Evolutionary conservation across 2,329 filamentous ascomycete species (phyloP), one percentile per base, ranked within the genome.

Genomic region (Aureobasidium sp.): DNA sequence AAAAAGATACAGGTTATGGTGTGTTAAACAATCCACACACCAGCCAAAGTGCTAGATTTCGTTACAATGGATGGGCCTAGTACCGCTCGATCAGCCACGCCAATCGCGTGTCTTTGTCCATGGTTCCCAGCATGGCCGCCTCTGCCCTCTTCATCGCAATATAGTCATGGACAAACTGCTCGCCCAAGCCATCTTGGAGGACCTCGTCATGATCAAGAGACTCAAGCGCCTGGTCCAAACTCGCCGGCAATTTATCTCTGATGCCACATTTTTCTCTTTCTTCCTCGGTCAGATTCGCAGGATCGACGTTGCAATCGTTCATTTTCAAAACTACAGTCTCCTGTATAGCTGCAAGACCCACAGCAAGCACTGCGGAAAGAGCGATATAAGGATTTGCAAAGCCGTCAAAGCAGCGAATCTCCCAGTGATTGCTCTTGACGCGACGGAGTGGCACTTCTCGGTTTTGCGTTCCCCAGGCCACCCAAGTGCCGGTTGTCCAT

Each of bases 381-480:
- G 79, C 84, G 1, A 94, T 68, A 63, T 93, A 94, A 51, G 83
- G 79, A 63, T 94, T 94, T 3, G 87, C 85, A 16, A 89, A 69
- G 0, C 88, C 88, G 62, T 94, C 88, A n/a, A 91, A 63, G 52
- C 79, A 81, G 63, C 88, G 85, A 19, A 94, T 61, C 68, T 94
- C 88, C 85, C 87, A 94, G 62, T 88, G 84, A 17, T 80, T 81
- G 2, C 67, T 71, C 3, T 72, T 71, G 4, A 89, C 78, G 64
- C 85, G 83, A 11, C 88, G 79, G 8, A 94, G 72, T 0, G 88
- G 84, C 4, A 81, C 75, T 70, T 91, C 86, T 16, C 86, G 81
- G 66, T 93, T 93, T 68, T 93, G 83, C 4, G 81, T 86, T 11
- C 88, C 88, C 88, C 87, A 94, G 0, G 84, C 72, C 0, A 90